Conservation (phyloP, 371 early-diverging fungal genomes). For the Syncephalastrum racemosum region DNA sequence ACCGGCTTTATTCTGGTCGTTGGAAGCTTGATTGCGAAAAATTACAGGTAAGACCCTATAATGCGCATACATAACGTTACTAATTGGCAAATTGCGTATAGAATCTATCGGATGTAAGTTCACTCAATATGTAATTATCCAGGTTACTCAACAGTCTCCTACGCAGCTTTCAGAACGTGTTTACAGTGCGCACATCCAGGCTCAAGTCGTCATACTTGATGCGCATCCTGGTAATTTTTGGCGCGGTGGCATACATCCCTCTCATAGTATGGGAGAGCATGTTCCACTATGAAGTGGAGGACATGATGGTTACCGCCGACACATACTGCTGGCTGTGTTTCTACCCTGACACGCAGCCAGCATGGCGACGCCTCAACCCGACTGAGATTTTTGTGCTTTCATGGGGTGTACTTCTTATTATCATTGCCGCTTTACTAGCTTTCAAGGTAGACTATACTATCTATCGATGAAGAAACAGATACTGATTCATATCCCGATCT, state of each 20-base stretch:
- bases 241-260: conserved; percentile 20
- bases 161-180: conserved; percentile 43
- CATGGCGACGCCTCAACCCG: conserved; percentile 23
- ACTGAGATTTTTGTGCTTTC: conserved; percentile 23
- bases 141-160: not conserved
- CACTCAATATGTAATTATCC: too few species aligned
- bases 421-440: conserved; percentile 34
- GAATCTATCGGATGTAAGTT: conserved; percentile 44
- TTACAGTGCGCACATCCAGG: conserved; percentile 33
- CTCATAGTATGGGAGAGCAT: conserved; percentile 30
- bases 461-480: not conserved
- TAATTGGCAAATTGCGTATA: conserved; percentile 11
- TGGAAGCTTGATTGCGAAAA: conserved; percentile 46
- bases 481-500: not conserved
- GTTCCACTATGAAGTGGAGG: conserved; percentile 15
- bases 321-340: conserved; percentile 35
- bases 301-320: conserved; percentile 10
- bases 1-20: conserved; percentile 32
- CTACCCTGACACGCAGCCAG: conserved; percentile 20
- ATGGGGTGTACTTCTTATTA: conserved; percentile 23
- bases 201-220: conserved; percentile 36
- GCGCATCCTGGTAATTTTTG: conserved; percentile 26
- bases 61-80: not conserved
- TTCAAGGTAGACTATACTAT: conserved; percentile 29
- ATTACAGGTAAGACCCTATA: conserved; percentile 28